Evolutionary conservation across 2,329 filamentous ascomycete genomes (phyloP), one percentile per base, ranked within the genome.

Genomic region (Claviceps cyperi): DNA sequence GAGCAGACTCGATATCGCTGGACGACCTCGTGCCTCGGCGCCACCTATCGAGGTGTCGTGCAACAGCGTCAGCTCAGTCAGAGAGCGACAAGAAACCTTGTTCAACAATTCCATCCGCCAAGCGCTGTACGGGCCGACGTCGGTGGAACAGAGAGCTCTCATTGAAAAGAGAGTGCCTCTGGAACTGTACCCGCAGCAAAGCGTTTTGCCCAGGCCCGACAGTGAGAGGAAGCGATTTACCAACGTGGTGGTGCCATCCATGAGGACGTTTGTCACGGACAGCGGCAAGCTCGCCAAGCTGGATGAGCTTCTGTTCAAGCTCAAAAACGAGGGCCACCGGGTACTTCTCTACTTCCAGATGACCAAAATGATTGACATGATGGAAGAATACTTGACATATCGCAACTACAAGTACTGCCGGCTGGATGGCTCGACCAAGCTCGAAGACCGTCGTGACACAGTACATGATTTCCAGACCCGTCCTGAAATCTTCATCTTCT

Each of bases 321-420:
- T 98, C 60, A 98, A 97, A 75, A 84, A 88, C 54, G 86, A 85
- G 55, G 86, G 86, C 37, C 92, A 98, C 59, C 89, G 92, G 61
- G 92, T 98, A 21, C 74, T 98, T 49, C 74, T 98, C 19, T 98
- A 98, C 75, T 98, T 98, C 86, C 92, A 98, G 74, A 98, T 98
- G 92, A 98, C 92, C 4, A 86, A 87, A 62, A 98, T 98, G 92
- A 97, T 98, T 62, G 91, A 98, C 65, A 74, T 98, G 53, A 97
- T 97, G 86, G 92, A 98, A 66, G 92, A 98, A 68, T 98, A 97
- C 60, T 75, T 98, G 52, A 97, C 92, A 0, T 97, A 97, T 71
- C 87, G 92, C 64, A 96, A 97, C 70, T 97, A 95, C 81, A 96
- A 94, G 68, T 98, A 96, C 70, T 94, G 91, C 61, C 86, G 92